Base-by-base conservation (phyloP, 2,329 filamentous ascomycete species). In the Ophiostoma piceae region DNA sequence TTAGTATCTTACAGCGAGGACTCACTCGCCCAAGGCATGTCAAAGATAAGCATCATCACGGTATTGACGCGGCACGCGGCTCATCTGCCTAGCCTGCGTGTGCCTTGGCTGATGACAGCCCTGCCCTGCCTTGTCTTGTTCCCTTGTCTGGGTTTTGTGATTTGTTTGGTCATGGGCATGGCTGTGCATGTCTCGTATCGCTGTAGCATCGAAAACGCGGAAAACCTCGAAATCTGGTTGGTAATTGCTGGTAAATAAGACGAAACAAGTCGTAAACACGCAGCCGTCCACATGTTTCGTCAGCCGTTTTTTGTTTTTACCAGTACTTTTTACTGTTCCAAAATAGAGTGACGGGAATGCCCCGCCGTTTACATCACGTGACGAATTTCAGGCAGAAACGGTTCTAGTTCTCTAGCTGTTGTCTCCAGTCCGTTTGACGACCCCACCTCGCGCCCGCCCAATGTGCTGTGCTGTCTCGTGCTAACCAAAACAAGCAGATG, bases 351-450 rank as follows among this genome's bases (percentile, higher is more conserved):
- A 14, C 12, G 41, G 16, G 11, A 16, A 12, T 54, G 51, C 51
- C 51, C 51, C 51, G 22, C 51, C 51, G 51, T 14, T n/a, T 29
- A 57, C 51, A 57, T 26, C 51, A 57, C 51, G 51, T 57, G 51
- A 57, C 8, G 0, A 0, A 11, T 26, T 57, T 57, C 51, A 57
- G 51, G 51, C 51, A 57, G 51, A 57, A 57, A 57, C 51, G n/a
- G 51, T 57, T 47, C 39, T 41, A 35, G 8, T 37, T 9, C 37
- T 39, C 37, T 35, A 35, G 35, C 35, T 35, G 35, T 35, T 35
- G 35, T 35, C 35, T 35, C 35, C 35, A 35, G 54, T 65, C 69
- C 69, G 69, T 70, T 70, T 67, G 69, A 39, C 11, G 69, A 68
- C 69, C 69, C 69, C 54, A 65, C 66, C 62, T 70, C 32, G 29